These are phyloP conservation scores for Thraustochytrium striatum DNA, from an alignment of 352 stramenopile species.

Conservation along the genomic window DNA sequence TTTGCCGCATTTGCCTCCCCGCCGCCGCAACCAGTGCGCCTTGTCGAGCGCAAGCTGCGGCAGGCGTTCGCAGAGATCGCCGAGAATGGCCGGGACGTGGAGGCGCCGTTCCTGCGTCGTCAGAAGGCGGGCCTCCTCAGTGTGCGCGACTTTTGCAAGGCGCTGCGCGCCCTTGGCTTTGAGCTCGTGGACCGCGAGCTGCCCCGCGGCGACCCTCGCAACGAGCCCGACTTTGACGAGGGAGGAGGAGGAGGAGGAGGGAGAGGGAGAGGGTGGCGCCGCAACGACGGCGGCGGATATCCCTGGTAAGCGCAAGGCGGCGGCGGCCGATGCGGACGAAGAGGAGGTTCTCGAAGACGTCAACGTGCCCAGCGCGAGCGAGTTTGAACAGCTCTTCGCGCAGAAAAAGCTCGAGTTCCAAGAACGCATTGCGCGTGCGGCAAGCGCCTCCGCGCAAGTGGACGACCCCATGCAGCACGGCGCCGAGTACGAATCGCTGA, in stretches of 20 bases:
- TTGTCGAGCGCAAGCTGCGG: not conserved
- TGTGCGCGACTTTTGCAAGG: conserved; percentile 22
- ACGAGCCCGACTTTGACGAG: conserved; percentile 29
- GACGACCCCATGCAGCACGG: not conserved
- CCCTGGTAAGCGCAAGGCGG: not conserved
- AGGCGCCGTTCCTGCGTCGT: conserved; percentile 3
- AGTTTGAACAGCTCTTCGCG: not conserved
- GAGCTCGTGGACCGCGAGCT: conserved; percentile 17
- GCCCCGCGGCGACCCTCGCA: not conserved
- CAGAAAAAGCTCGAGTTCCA: conserved; percentile 14
- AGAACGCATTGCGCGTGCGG: conserved; percentile 7
- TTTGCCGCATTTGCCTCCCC: conserved; percentile 26
- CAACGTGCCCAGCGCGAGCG: not conserved
- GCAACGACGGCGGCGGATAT: not conserved
- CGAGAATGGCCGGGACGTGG: not conserved
- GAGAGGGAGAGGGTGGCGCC: not conserved
- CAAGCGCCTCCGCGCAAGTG: conserved; percentile 7
- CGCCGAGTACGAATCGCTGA: conserved; percentile 7
- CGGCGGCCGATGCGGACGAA: not conserved
- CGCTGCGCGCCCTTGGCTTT: conserved; percentile 17
- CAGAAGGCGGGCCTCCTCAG: conserved; percentile 25
- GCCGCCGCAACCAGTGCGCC: not conserved
- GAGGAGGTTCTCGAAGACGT: not conserved
- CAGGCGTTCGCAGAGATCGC: not conserved
- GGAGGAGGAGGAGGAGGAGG: not conserved